Percentiles rank a stretch among this genome's conserved stretches.
Evolutionary conservation across 23 red algal species (phyloP).

Genomic region (Gracilaria domingensis): DNA sequence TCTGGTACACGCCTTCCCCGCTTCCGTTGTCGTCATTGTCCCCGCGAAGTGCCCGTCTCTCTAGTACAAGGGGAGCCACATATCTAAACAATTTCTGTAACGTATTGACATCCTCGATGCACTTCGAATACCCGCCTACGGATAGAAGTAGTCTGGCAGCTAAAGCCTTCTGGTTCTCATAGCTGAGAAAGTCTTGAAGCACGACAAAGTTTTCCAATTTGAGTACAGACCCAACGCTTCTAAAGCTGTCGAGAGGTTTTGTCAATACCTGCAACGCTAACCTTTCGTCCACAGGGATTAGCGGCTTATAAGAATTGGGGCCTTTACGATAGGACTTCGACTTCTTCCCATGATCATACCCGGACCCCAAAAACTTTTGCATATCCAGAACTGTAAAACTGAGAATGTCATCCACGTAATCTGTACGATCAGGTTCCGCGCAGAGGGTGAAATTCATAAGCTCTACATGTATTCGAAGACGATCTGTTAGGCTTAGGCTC

Average conservation of each 20-base stretch:
- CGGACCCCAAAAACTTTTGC: conserved; percentile 23
- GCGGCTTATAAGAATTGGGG: conserved; percentile 25
- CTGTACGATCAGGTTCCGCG: conserved; percentile 63
- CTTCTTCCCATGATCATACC: conserved; percentile 38
- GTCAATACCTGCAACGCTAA: conserved; percentile 71
- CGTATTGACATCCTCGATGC: conserved; percentile 66
- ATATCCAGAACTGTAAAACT: conserved; percentile 65
- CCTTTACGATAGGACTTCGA: conserved; percentile 23
- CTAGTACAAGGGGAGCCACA: conserved; percentile 62
- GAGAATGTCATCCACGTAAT: conserved; percentile 81
- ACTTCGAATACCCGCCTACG: conserved; percentile 36
- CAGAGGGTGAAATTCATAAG: conserved; percentile 74
- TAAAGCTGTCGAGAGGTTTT: conserved; percentile 60
- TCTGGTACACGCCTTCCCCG: conserved; percentile 28
- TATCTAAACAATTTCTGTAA: conserved; percentile 77
- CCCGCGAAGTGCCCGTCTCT: conserved; percentile 21
- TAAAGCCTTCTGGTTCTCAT: conserved; percentile 58
- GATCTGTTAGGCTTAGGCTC: conserved; percentile 52
- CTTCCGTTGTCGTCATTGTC: conserved; percentile 3
- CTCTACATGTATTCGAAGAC: conserved; percentile 63
- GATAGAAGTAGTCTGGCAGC: conserved; percentile 44
- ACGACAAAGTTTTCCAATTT: conserved; percentile 59
- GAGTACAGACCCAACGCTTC: conserved; percentile 47
- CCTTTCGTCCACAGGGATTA: conserved; percentile 56
- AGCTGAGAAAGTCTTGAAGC: conserved; percentile 59